Base-by-base conservation (phyloP, 2,329 filamentous ascomycete species). In the Alternaria gaisen region DNA sequence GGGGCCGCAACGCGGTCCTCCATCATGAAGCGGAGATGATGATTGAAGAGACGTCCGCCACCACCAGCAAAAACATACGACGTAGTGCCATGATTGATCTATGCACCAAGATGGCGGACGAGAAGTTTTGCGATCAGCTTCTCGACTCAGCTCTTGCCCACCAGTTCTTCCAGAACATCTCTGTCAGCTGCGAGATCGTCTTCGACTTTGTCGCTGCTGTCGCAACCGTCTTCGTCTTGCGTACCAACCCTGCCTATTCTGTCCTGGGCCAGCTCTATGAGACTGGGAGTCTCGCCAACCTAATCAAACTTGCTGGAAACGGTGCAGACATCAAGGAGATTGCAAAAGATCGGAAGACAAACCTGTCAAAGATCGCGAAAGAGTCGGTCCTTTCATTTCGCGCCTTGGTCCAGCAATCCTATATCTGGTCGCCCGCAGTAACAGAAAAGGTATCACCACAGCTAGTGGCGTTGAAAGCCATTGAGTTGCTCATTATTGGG, bases 91-190 rank as follows among this genome's bases (percentile, higher is more conserved):
- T 88, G 61, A 75, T 87, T 40, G 85, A 88, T 54, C 75, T 89
- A n/a, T 83, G 83, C 53, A 76, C 74, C 26, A 87, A 85, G 65
- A 77, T 88, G 58, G 67, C 79, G 3, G 83, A 89, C 51, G 88
- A 88, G 69, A 82, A 82, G 1, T 93, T 91, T 68, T 81, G 87
- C 28, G 83, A 84, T 18, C 89, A 91, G 63, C 93, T 97, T 69
- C 84, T 91, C 20, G 89, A 93, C 63, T 89, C 92, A 66, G 87
- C 88, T 7, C 87, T 91, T 57, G 91, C 92, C 63, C 85, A 88
- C 55, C 86, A 86, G 30, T 82, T 97, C 16, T 86, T 93, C 53
- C 83, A 86, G 44, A 85, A 86, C 42, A 82, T 91, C 10, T 84
- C 83, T 1, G 81, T 64, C 50, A 66, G 66, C 38, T 77, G 67